Evolutionary conservation across 139 green algal genomes (phyloP).

Genomic region (Mychonastes homosphaera): DNA sequence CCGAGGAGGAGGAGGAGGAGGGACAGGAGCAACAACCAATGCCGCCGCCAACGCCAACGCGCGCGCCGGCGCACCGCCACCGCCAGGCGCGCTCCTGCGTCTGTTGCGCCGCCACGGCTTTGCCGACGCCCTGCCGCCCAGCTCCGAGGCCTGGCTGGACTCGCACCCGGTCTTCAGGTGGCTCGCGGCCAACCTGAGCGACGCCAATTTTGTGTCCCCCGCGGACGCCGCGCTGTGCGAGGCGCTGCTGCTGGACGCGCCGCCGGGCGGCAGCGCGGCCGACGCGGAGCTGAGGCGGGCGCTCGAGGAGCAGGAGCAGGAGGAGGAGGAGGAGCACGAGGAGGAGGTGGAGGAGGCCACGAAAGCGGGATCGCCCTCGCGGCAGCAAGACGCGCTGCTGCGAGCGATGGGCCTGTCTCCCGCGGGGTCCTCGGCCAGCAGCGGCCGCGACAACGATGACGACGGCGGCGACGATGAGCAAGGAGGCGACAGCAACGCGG

Average conservation of each 20-base stretch:
- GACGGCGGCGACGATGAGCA: too few relatives aligned
- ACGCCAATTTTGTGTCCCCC: constrained; percentile 10
- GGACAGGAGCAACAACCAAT: neutral
- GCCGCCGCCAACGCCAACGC: neutral
- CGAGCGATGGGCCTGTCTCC: too few relatives aligned
- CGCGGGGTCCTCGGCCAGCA: too few relatives aligned
- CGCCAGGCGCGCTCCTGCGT: constrained; percentile 13
- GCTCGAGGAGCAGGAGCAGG: neutral
- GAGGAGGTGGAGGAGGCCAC: neutral
- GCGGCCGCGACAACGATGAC: too few relatives aligned
- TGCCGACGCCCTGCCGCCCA: constrained; percentile 11
- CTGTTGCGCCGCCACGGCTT: constrained; percentile 11
- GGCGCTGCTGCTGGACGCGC: neutral
- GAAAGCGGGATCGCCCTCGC: too few relatives aligned
- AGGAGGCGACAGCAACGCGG: too few relatives aligned
- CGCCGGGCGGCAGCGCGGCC: too few relatives aligned
- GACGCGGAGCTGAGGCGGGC: neutral
- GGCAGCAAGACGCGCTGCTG: too few relatives aligned
- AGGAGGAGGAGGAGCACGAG: neutral
- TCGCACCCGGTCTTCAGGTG: constrained; percentile 8
- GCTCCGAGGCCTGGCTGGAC: constrained; percentile 15
- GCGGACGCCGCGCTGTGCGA: neutral
- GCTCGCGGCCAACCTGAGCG: neutral
- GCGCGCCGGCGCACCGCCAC: neutral
- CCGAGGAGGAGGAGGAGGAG: neutral